phyloP scores from a whole-genome alignment of 176 grass and related monocot genomes.

The Cenchrus fungigraminus region DNA sequence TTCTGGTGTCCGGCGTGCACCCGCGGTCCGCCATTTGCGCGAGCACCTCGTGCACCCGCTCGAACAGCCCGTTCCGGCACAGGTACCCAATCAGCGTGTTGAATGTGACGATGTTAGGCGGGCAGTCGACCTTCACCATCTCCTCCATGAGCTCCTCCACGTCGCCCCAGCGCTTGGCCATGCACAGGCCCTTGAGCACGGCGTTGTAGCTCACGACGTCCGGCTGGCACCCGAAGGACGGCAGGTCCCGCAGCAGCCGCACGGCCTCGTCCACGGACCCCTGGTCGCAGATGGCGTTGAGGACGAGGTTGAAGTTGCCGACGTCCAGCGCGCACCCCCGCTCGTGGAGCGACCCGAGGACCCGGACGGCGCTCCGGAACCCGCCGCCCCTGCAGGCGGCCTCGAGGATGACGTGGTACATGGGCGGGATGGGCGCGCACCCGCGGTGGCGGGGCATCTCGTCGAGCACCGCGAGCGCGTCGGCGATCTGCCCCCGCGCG shows the following conservation, averaged over 20 bases:
- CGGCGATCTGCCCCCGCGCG: constrained; percentile 41
- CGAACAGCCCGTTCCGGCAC: constrained; percentile 52
- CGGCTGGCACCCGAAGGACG: constrained; percentile 44
- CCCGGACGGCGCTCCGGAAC: constrained; percentile 40
- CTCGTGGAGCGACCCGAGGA: constrained; percentile 41
- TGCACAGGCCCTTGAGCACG: constrained; percentile 53
- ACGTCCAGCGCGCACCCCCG: constrained; percentile 53
- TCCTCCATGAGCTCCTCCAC: constrained; percentile 49
- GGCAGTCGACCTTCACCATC: constrained; percentile 43
- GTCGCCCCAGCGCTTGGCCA: constrained; percentile 50
- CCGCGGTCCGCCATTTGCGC: constrained; percentile 36
- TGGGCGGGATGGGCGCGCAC: constrained; percentile 52
- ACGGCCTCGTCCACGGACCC: constrained; percentile 46
- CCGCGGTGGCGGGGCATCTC: constrained; percentile 36
- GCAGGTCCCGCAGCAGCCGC: constrained; percentile 44
- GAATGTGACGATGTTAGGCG: constrained; percentile 58
- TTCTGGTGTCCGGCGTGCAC: constrained; percentile 45
- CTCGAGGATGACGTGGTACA: constrained; percentile 66
- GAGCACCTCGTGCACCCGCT: constrained; percentile 44
- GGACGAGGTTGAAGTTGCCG: constrained; percentile 65
- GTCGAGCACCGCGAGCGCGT: constrained; percentile 50
- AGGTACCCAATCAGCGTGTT: constrained; percentile 52
- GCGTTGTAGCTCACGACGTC: constrained; percentile 67
- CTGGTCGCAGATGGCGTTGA: constrained; percentile 57
- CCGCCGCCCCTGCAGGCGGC: constrained; percentile 47